Conservation (phyloP, 192 early-diverging fungal species). For the Backusella mclennaniae region DNA sequence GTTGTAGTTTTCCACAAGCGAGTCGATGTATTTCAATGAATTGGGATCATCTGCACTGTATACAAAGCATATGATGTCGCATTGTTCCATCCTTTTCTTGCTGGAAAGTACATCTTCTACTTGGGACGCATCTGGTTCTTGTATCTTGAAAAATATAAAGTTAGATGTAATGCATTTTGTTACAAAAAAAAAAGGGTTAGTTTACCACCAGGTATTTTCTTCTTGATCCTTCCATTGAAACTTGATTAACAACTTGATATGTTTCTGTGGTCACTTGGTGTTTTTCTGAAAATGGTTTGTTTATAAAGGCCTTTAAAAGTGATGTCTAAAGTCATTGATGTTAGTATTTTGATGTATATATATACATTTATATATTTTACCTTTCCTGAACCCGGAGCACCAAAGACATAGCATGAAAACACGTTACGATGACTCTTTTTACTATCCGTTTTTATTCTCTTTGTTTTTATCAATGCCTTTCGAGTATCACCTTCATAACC, state of each 20-base stretch:
- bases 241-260: slow-evolving; percentile 89
- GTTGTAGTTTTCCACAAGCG: slow-evolving; percentile 79
- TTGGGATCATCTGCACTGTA: slow-evolving; percentile 90
- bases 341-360: too few relatives aligned
- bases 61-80: slow-evolving; percentile 91
- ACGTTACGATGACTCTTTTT: slow-evolving; percentile 85
- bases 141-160: slow-evolving; percentile 59
- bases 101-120: slow-evolving; percentile 90
- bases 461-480: slow-evolving; percentile 79
- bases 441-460: slow-evolving; percentile 65
- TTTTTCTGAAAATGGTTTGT: slow-evolving; percentile 75
- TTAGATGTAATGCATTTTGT: not conserved
- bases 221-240: slow-evolving; percentile 90
- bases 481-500: slow-evolving; percentile 91
- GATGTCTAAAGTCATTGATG: slow-evolving; percentile 49
- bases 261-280: slow-evolving; percentile 75
- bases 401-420: slow-evolving; percentile 94
- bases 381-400: slow-evolving; percentile 91
- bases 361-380: slow-evolving; percentile 32
- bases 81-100: slow-evolving; percentile 79
- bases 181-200: not conserved
- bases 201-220: slow-evolving; percentile 89
- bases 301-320: slow-evolving; percentile 81
- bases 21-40: slow-evolving; percentile 90
- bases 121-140: slow-evolving; percentile 85